A percentile compares a stretch with the other conserved stretches of the same genome.
Evolutionary conservation across 2,329 filamentous ascomycete genomes (phyloP).

Genomic region (Aspergillus calidoustus): DNA sequence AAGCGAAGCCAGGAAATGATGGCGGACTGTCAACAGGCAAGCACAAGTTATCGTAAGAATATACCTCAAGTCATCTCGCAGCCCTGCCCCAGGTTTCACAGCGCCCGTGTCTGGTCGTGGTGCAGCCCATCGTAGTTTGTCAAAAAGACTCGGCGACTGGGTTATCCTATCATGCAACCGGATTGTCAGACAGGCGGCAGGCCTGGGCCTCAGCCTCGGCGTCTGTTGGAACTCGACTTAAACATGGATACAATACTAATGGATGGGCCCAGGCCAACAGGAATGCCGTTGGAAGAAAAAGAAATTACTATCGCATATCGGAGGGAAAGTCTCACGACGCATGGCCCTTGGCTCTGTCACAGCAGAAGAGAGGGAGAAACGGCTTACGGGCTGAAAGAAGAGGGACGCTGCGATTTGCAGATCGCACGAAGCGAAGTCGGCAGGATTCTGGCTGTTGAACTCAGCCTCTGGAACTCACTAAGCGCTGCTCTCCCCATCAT

Average conservation of each 20-base stretch:
- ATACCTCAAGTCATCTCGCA: background rate
- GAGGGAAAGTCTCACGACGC: background rate
- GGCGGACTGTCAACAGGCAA: background rate
- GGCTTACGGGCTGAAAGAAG: background rate
- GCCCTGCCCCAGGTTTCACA: background rate
- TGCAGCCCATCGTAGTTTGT: background rate
- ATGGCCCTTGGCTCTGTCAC: background rate
- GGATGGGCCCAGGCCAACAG: background rate
- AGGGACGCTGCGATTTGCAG: slow-evolving; percentile 2
- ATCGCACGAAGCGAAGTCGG: slow-evolving; percentile 16
- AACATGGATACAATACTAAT: background rate
- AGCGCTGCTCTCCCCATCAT: slow-evolving; percentile 2
- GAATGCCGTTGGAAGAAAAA: slow-evolving; percentile 2
- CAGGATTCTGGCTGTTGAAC: background rate
- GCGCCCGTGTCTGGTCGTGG: background rate
- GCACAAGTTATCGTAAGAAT: background rate
- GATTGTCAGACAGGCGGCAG: background rate
- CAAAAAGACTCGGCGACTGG: background rate
- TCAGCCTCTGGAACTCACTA: background rate
- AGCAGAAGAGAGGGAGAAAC: background rate
- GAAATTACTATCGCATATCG: background rate
- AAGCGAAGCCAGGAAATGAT: background rate
- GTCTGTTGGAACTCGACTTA: background rate
- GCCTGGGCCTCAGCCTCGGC: slow-evolving; percentile 4
- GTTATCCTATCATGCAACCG: background rate